Percentiles rank a stretch among this genome's conserved stretches.
Conservation (phyloP, 805 yeast genomes). For the Zygosaccharomyces bisporus region DNA sequence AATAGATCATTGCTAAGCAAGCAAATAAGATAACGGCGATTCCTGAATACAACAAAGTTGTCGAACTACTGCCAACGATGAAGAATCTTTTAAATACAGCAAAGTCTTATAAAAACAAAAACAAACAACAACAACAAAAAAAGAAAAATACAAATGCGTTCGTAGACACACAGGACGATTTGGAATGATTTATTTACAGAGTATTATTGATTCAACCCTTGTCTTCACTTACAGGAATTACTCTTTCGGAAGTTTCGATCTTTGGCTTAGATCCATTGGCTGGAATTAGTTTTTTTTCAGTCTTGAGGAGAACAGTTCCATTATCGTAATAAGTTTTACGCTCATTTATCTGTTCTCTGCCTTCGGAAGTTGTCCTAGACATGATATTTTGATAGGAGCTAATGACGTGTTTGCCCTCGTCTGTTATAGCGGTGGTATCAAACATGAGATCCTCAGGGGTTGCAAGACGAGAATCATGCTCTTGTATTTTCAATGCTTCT, state of each 20-base stretch:
- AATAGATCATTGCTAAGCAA: too few relatives aligned
- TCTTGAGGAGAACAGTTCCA: constrained; percentile 40
- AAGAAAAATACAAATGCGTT: background rate
- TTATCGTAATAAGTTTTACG: constrained; percentile 40
- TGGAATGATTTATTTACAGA: constrained; percentile 1
- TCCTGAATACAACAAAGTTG: too few relatives aligned
- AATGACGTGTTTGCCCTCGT: constrained; percentile 29
- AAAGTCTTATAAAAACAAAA: too few relatives aligned
- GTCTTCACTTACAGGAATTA: constrained; percentile 18
- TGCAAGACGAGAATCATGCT: constrained; percentile 12
- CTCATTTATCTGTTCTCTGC: constrained; percentile 43
- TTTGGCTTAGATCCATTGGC: constrained; percentile 38
- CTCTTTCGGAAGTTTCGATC: constrained; percentile 30
- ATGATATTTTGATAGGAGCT: constrained; percentile 40
- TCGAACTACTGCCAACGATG: too few relatives aligned
- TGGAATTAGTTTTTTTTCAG: constrained; percentile 39
- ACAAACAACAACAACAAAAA: too few relatives aligned
- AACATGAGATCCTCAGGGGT: constrained; percentile 31
- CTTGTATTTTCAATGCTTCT: background rate
- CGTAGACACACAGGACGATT: background rate
- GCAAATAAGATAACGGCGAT: too few relatives aligned
- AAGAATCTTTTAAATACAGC: background rate
- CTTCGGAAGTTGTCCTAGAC: constrained; percentile 40
- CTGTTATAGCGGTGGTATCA: constrained; percentile 10
- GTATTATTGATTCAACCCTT: constrained; percentile 1